Conservation (phyloP, 768 basidiomycete genomes). For the Clathrus columnatus region DNA sequence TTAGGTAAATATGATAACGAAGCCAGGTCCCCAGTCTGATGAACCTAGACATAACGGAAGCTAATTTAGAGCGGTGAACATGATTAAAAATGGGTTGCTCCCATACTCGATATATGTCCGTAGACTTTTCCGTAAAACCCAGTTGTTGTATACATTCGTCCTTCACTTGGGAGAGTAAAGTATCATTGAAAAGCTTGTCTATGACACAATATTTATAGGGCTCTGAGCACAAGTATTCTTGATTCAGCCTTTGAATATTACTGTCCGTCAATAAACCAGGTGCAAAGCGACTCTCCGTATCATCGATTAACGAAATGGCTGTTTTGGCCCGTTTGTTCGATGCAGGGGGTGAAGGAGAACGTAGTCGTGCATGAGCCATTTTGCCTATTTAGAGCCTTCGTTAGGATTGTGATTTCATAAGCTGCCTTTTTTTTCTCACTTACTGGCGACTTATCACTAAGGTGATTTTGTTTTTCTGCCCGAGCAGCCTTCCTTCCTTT, state of each 20-base stretch:
- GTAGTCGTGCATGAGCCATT: slow-evolving; percentile 11
- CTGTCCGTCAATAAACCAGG: slow-evolving; percentile 47
- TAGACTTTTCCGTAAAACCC: slow-evolving; percentile 88
- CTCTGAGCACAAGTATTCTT: slow-evolving; percentile 44
- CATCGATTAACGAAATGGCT: background rate
- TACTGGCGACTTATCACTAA: too few relatives aligned
- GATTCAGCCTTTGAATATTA: slow-evolving; percentile 46
- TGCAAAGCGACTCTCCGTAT: slow-evolving; percentile 30
- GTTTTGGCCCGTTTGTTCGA: slow-evolving; percentile 12
- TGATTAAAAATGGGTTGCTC: background rate
- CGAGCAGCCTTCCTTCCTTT: too few relatives aligned
- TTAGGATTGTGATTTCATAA: too few relatives aligned
- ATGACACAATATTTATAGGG: slow-evolving; percentile 84
- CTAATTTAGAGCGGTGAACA: background rate
- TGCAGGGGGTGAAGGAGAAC: slow-evolving; percentile 11
- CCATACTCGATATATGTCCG: slow-evolving; percentile 91
- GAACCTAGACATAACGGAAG: slow-evolving; percentile 48
- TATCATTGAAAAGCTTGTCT: slow-evolving; percentile 75
- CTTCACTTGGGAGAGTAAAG: slow-evolving; percentile 69
- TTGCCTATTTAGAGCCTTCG: too few relatives aligned
- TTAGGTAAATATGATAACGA: slow-evolving; percentile 82
- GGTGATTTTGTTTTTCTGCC: too few relatives aligned
- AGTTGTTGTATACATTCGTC: slow-evolving; percentile 76
- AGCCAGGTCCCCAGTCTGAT: slow-evolving; percentile 94
- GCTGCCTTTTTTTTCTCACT: too few relatives aligned